Evolutionary conservation across 1,284 basidiomycete genomes (phyloP).

Genomic region (Chondrostereum purpureum): DNA sequence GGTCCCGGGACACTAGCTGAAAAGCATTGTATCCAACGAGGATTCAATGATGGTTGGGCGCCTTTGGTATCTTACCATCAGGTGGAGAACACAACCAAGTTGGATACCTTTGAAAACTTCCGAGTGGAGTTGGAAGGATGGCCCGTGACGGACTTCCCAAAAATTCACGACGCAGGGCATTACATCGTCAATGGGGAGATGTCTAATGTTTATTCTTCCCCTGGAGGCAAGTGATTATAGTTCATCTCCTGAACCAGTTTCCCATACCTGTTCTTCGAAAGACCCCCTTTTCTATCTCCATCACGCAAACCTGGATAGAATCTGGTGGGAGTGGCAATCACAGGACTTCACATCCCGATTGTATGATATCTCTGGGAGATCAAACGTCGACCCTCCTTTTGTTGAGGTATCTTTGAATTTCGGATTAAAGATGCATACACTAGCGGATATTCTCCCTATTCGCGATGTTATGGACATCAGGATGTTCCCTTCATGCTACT

Average conservation of each 20-base stretch:
- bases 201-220: constrained; percentile 10
- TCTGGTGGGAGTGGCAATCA: constrained; percentile 16
- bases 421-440: not conserved
- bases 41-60: constrained; percentile 18
- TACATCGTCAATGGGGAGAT: constrained; percentile 10
- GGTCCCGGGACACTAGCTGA: constrained; percentile 27
- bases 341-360: constrained; percentile 6
- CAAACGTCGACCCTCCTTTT: not conserved
- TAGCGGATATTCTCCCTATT: not conserved
- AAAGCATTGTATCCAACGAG: constrained; percentile 27
- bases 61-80: constrained; percentile 16
- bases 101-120: constrained; percentile 21
- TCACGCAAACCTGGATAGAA: constrained; percentile 14
- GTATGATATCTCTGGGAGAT: constrained; percentile 11
- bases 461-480: constrained; percentile 4
- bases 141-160: not conserved
- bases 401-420: constrained; percentile 2
- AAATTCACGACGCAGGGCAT: constrained; percentile 10
- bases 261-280: not conserved
- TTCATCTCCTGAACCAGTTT: not conserved
- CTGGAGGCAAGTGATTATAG: constrained; percentile 7
- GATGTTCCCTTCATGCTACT: not conserved
- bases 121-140: constrained; percentile 27
- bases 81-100: constrained; percentile 19
- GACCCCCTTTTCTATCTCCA: constrained; percentile 13